Percentiles rank a stretch among this genome's conserved stretches.
Conservation (phyloP, 306 rosid genomes). For the Elaeagnus macrophylla region DNA sequence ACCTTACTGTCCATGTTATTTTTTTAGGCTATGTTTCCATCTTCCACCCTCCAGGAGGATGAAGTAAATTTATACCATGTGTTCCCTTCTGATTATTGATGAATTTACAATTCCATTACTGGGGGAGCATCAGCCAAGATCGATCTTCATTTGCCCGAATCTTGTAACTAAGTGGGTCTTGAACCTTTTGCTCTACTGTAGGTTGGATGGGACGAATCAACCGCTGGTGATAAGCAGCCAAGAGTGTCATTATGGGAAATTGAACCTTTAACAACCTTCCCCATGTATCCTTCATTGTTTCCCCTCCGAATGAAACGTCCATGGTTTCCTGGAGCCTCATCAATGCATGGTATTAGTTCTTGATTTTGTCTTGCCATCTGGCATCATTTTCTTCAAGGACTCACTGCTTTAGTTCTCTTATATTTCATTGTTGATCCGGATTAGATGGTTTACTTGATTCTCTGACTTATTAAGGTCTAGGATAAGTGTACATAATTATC, state of each 20-base stretch:
- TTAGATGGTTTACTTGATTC: too few species aligned
- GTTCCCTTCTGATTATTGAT: not conserved
- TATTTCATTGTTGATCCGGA: too few species aligned
- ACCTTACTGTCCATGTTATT: too few species aligned
- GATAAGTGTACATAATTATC: too few species aligned
- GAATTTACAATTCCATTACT: not conserved
- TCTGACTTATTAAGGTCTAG: not conserved
- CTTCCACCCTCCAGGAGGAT: too few species aligned
- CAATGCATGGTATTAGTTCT: slow-evolving; percentile 45
- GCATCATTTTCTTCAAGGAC: too few species aligned
- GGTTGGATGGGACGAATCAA: slow-evolving; percentile 96
- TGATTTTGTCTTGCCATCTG: too few species aligned
- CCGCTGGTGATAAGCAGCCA: slow-evolving; percentile 82
- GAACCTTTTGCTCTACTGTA: slow-evolving; percentile 5
- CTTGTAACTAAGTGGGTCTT: not conserved
- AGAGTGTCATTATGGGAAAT: slow-evolving; percentile 87
- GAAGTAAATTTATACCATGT: too few species aligned
- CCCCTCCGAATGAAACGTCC: slow-evolving; percentile 84
- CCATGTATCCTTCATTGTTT: slow-evolving; percentile 83
- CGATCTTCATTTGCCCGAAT: not conserved
- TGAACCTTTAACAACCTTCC: slow-evolving; percentile 86
- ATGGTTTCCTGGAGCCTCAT: slow-evolving; percentile 76
- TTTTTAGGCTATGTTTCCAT: too few species aligned
- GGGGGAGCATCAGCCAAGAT: not conserved
- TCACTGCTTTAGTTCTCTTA: too few species aligned